Evolutionary conservation across 768 basidiomycete genomes (phyloP).

Genomic region (Coprinopsis cinerea): DNA sequence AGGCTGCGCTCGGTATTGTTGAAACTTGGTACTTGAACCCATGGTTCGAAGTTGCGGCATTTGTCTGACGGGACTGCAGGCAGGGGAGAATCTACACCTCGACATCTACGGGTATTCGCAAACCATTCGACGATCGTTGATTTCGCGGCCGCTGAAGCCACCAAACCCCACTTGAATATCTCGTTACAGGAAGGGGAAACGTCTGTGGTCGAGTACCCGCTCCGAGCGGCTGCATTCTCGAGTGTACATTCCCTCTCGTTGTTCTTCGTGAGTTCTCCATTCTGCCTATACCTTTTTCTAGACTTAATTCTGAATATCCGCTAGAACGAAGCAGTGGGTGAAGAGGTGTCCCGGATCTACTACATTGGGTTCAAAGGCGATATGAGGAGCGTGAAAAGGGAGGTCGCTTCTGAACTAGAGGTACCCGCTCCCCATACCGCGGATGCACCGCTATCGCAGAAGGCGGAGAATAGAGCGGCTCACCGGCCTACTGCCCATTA

Average conservation of each 20-base stretch:
- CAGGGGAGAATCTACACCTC: conserved; percentile 71
- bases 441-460: conserved; percentile 63
- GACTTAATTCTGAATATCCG: neutral
- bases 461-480: conserved; percentile 48
- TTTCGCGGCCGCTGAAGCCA: conserved; percentile 65
- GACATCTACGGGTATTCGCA: conserved; percentile 68
- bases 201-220: conserved; percentile 67
- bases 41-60: neutral
- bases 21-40: conserved; percentile 55
- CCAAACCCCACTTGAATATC: conserved; percentile 67
- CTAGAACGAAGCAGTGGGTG: conserved; percentile 64
- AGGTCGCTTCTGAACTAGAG: conserved; percentile 57
- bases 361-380: conserved; percentile 85
- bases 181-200: conserved; percentile 66
- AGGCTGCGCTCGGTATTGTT: conserved; percentile 67
- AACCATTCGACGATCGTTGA: conserved; percentile 74
- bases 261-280: conserved; percentile 60
- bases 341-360: conserved; percentile 60
- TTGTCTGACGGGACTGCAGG: conserved; percentile 32
- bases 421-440: conserved; percentile 78
- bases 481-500: conserved; percentile 61
- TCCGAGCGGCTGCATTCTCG: conserved; percentile 70
- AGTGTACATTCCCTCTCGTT: conserved; percentile 69
- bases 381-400: conserved; percentile 44
- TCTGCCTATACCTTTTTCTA: conserved; percentile 9